Percentiles rank a stretch among this genome's conserved stretches.
These are phyloP conservation scores for Suhomyces kilbournensis DNA, from an alignment of 805 yeast species.

Conservation along the genomic window DNA sequence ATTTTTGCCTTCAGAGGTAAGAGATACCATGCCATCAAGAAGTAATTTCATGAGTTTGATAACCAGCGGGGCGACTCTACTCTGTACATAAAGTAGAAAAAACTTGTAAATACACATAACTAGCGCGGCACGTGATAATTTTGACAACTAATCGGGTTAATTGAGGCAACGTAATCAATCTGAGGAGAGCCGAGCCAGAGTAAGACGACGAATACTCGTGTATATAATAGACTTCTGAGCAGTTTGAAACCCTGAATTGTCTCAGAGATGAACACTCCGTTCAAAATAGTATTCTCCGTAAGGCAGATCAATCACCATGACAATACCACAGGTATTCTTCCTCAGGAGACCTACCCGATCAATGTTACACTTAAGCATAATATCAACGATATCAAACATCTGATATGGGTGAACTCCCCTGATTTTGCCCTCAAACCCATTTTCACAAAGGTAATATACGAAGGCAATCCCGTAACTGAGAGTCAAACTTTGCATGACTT, in stretches of 20 bases:
- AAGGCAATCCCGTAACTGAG: slow-evolving; percentile 11
- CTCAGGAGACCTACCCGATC: slow-evolving; percentile 4
- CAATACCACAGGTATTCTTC: background rate
- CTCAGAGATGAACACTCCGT: slow-evolving; percentile 18
- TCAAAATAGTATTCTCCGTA: slow-evolving; percentile 13
- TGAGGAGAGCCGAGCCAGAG: background rate
- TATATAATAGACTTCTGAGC: background rate
- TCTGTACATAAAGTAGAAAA: background rate
- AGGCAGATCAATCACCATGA: slow-evolving; percentile 5
- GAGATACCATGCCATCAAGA: slow-evolving; percentile 80
- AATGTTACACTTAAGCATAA: slow-evolving; percentile 24
- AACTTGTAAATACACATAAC: slow-evolving; percentile 1
- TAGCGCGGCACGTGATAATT: background rate
- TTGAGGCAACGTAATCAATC: background rate
- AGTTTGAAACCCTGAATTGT: background rate
- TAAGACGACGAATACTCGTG: background rate
- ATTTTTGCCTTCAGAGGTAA: slow-evolving; percentile 93
- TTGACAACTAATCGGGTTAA: background rate
- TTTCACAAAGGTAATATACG: slow-evolving; percentile 14
- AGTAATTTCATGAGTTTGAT: slow-evolving; percentile 7
- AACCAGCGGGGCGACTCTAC: background rate
- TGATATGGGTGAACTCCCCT: slow-evolving; percentile 28
- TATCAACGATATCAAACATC: slow-evolving; percentile 21
- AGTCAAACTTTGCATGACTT: slow-evolving; percentile 12
- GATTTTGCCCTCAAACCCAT: slow-evolving; percentile 24